phyloP scores from a whole-genome alignment of 164 flowering plant genomes.

The Vitis amurensis region DNA sequence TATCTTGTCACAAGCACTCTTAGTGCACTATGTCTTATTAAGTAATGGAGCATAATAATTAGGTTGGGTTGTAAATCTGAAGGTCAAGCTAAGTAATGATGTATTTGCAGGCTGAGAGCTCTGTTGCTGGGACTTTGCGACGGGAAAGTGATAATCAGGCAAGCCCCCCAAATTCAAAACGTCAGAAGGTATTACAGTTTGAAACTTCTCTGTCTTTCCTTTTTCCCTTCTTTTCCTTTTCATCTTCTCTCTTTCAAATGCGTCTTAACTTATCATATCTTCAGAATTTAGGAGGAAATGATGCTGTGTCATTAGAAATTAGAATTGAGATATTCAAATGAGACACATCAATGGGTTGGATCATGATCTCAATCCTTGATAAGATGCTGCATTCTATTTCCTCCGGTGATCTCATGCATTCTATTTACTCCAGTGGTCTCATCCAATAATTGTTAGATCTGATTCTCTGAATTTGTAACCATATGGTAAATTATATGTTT shows the following conservation, averaged over 20 bases:
- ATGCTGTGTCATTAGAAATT: background rate
- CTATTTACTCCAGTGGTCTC: too few relatives aligned
- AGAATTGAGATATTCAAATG: too few relatives aligned
- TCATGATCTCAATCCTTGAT: too few relatives aligned
- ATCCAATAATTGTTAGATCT: too few relatives aligned
- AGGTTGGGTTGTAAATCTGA: background rate
- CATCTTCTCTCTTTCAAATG: background rate
- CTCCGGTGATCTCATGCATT: too few relatives aligned
- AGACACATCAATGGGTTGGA: too few relatives aligned
- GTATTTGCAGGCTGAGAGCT: constrained; percentile 23
- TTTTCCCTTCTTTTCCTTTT: background rate
- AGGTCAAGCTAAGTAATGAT: background rate
- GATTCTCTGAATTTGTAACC: too few relatives aligned
- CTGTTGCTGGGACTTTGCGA: constrained; percentile 24
- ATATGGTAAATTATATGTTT: too few relatives aligned
- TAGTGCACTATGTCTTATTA: too few relatives aligned
- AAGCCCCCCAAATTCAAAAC: constrained; percentile 48
- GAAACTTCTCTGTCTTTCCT: background rate
- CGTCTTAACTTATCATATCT: background rate
- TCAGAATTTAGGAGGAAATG: background rate
- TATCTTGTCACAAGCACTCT: too few relatives aligned
- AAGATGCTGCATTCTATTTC: too few relatives aligned
- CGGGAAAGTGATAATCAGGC: constrained; percentile 25
- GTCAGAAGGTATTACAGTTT: constrained; percentile 51
- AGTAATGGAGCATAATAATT: too few relatives aligned